Base-by-base conservation (phyloP, 2,329 filamentous ascomycete species). In the Harringtonia lauricola region DNA sequence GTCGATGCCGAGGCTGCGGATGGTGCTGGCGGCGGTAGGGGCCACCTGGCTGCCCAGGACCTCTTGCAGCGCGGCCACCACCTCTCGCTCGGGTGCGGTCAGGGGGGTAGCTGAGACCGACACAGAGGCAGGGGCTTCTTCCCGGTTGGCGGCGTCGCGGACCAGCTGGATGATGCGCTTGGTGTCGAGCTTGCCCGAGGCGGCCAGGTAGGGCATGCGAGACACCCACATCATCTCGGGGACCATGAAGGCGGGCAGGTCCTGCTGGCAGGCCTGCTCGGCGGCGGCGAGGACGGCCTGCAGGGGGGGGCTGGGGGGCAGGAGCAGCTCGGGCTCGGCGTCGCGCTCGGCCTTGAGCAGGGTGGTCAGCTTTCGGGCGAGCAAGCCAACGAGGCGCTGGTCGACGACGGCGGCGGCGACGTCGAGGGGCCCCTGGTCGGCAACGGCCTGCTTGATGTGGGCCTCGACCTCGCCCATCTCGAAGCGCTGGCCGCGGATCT, bases 1-100 rank as follows among this genome's bases (percentile, higher is more conserved):
- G 49, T 53, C 50, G 22, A 53, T 44, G 30, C 51, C 51, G 17
- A 53, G 43, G 22, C 33, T 24, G 15, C 40, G 46, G 22, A 48
- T 21, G 35, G 13, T 38, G 34, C 28, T 43, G 1, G 39, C 24
- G 1, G 46, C 8, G 8, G 6, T n/a, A 4, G 36, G 24, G 2
- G 26, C 30, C 6, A 15, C 8, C 13, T 17, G 21, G 33, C 3
- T 17, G 24, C 39, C 45, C 15, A 47, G 22, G 1, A 43, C 44
- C 34, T 46, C 41, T 3, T 17, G 10, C 8, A 33, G 33, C 1
- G 30, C 24, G 4, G 26, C 24, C 10, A 24, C 18, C 2, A 41
- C 29, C 4, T 34, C 39, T 14, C 15, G 9, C 30, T 22, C 39
- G 4, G 17, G 26, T 30, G 19, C 5, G 38, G 38, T 28, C 24